These are phyloP conservation scores for Tetracentron sinense DNA, from an alignment of 164 flowering plant genomes.

Conservation along the genomic window DNA sequence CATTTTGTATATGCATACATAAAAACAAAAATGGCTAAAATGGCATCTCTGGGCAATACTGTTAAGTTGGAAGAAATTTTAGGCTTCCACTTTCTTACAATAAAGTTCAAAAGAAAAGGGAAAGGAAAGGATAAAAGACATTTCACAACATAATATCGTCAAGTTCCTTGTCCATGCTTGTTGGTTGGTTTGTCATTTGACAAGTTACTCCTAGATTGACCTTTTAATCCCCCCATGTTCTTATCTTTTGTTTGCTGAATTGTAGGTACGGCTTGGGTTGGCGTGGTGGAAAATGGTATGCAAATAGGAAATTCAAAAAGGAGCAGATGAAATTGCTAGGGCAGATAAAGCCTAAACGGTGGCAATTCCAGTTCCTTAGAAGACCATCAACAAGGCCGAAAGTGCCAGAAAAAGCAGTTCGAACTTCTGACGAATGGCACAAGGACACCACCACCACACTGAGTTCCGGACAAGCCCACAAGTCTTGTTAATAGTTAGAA, in stretches of 20 bases:
- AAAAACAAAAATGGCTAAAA: no score
- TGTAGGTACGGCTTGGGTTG: slow-evolving; percentile 77
- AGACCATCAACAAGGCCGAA: slow-evolving; percentile 34
- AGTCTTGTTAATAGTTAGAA: slow-evolving; percentile 13
- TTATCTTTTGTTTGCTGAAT: neutral
- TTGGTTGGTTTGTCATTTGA: no score
- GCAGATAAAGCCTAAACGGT: slow-evolving; percentile 46
- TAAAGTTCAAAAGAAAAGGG: no score
- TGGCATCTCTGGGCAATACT: no score
- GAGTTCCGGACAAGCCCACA: slow-evolving; percentile 6
- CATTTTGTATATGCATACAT: no score
- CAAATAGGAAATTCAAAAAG: slow-evolving; percentile 60
- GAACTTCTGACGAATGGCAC: slow-evolving; percentile 22
- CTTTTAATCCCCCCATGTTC: neutral
- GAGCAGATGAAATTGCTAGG: slow-evolving; percentile 61
- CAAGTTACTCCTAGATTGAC: neutral
- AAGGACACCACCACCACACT: slow-evolving; percentile 11
- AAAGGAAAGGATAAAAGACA: no score
- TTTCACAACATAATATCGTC: no score
- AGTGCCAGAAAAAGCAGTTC: slow-evolving; percentile 23
- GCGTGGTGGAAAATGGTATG: slow-evolving; percentile 92
- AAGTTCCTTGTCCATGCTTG: no score
- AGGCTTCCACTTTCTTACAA: no score
- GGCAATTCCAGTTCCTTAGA: slow-evolving; percentile 39
- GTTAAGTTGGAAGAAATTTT: no score